Evolutionary conservation across 495 filamentous ascomycete species (phyloP).

Genomic region (Aspergillus sclerotioniger): DNA sequence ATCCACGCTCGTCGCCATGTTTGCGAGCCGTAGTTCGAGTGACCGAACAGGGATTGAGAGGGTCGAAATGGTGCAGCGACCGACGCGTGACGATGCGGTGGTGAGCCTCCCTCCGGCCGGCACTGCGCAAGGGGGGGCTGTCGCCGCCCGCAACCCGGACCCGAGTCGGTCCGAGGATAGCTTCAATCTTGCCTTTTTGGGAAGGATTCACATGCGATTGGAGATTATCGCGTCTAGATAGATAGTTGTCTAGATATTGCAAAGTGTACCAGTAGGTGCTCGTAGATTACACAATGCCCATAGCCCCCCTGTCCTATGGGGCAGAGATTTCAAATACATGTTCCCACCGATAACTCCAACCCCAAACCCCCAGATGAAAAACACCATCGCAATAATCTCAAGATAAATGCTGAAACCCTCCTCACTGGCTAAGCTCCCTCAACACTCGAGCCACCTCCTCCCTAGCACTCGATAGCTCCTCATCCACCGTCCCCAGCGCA

Average conservation of each 20-base stretch:
- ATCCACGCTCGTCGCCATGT: conserved; percentile 76
- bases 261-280: no score
- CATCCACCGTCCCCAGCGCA: conserved; percentile 40
- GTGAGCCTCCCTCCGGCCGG: background rate
- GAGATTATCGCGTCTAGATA: no score
- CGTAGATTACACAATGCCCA: no score
- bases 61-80: background rate
- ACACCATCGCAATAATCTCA: no score
- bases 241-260: no score
- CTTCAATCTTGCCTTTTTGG: conserved; percentile 20
- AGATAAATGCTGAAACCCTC: no score
- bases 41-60: background rate
- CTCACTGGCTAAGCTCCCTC: conserved; percentile 21
- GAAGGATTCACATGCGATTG: conserved; percentile 3
- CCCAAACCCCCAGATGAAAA: no score
- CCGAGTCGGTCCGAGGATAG: conserved; percentile 17
- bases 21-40: conserved; percentile 8
- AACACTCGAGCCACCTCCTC: conserved; percentile 44
- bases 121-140: conserved; percentile 15
- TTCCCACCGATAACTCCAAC: no score
- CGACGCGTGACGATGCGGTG: conserved; percentile 4
- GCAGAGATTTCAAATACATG: no score
- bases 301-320: no score
- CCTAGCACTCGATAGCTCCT: conserved; percentile 45
- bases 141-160: conserved; percentile 13